A percentile compares a stretch with the other conserved stretches of the same genome.
Conservation (phyloP, 176 grass and related monocot species). For the Eragrostis curvula region DNA sequence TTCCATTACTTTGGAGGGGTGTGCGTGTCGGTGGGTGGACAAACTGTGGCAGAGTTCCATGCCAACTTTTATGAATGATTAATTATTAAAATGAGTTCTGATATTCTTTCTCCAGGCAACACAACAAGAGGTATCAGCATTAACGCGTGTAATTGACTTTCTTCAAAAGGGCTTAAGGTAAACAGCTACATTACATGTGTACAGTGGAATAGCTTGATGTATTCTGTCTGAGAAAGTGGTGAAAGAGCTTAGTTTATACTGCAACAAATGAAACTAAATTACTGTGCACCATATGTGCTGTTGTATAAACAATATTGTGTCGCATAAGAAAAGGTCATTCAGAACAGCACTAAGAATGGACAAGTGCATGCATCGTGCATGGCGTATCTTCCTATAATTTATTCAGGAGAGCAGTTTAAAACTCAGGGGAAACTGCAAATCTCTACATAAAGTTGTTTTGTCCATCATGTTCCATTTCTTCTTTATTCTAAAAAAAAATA, state of each 20-base stretch:
- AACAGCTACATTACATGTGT: conserved; percentile 17
- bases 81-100: neutral
- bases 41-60: neutral
- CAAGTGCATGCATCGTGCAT: neutral
- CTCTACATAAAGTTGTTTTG: neutral
- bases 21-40: neutral
- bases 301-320: neutral
- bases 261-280: neutral
- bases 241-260: neutral
- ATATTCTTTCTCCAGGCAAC: conserved; percentile 47
- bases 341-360: conserved; percentile 7
- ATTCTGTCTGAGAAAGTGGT: neutral
- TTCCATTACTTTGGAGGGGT: too few species aligned
- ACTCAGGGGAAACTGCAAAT: conserved; percentile 8
- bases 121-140: conserved; percentile 57
- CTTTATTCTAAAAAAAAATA: too few species aligned
- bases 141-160: conserved; percentile 67
- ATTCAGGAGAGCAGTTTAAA: neutral
- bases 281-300: neutral
- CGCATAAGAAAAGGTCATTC: neutral
- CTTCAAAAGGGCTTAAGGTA: conserved; percentile 90
- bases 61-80: neutral
- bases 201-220: neutral
- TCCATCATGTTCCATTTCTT: too few species aligned
- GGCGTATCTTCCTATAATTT: neutral